phyloP scores from a whole-genome alignment of 345 rosid species.

The Balakata baccata region DNA sequence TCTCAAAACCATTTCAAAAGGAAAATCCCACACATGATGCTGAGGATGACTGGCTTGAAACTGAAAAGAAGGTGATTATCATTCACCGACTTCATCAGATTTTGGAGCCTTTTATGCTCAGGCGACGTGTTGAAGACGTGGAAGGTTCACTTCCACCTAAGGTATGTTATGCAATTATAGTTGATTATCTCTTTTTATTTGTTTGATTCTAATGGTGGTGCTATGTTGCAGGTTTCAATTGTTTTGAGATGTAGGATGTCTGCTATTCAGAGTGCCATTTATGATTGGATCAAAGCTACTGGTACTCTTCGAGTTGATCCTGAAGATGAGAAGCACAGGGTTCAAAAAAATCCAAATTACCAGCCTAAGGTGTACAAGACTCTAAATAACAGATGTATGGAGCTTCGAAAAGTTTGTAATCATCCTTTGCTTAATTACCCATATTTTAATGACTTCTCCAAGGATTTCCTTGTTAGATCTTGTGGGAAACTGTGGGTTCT shows the following conservation, averaged over 20 bases:
- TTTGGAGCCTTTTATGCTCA: constrained; percentile 99
- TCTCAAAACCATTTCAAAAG: constrained; percentile 94
- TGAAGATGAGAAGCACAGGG: constrained; percentile 77
- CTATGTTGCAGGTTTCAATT: constrained; percentile 71
- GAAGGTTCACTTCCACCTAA: constrained; percentile 99
- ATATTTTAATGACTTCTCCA: constrained; percentile 76
- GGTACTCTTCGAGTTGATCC: constrained; percentile 97
- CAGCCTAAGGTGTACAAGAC: constrained; percentile 72
- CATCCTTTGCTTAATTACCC: constrained; percentile 99
- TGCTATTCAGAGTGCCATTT: constrained; percentile 88
- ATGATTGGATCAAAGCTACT: constrained; percentile 98
- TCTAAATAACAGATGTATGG: constrained; percentile 97
- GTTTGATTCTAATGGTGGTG: constrained; percentile 28
- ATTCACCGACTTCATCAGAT: constrained; percentile 99
- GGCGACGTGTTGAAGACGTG: constrained; percentile 98
- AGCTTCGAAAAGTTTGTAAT: constrained; percentile 92
- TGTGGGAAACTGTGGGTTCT: constrained; percentile 97
- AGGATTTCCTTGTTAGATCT: constrained; percentile 86
- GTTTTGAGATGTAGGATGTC: constrained; percentile 98
- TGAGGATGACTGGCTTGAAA: constrained; percentile 99
- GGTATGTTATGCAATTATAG: constrained; percentile 38
- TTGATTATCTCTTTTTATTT: constrained; percentile 11
- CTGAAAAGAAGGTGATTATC: constrained; percentile 96
- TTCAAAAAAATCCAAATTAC: constrained; percentile 71
- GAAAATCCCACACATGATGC: constrained; percentile 76